Base-by-base conservation (phyloP, 352 stramenopile genomes). In the Phytophthora capsici region DNA sequence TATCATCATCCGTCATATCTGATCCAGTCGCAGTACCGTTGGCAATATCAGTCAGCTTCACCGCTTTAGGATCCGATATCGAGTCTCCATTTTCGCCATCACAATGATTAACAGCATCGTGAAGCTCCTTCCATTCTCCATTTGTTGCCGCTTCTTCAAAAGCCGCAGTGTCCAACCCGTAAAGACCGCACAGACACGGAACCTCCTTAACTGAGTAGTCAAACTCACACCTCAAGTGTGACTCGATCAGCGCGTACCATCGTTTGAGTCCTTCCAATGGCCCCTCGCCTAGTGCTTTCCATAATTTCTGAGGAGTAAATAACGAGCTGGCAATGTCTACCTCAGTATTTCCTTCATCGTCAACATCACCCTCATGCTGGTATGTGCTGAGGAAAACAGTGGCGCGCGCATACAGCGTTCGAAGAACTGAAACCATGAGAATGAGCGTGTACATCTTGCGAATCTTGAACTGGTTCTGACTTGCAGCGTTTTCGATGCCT, bases 381-480 rank as follows among this genome's bases (percentile, higher is more conserved):
- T 74, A 87, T 2, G 60, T 80, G 23, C 73, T 72, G 2, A 93
- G 62, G 32, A 91, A 88, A 25, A 84, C 66, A 50, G 83, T 83
- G 12, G 78, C 86, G 36, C 77, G 73, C 5, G 82, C 86, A 58
- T 92, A 88, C 14, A 92, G 57, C 6, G 86, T 93, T 4, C 86
- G 80, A 14, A 95, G 67, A 16, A 95, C 77, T 4, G 86, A 91
- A 14, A 93, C 85, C 78, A 95, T 89, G 2, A 93, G 64, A 61
- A 95, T 91, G 0, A 91, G 59, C 23, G 81, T 86, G 72, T 95
- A 95, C 82, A 95, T 90, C 67, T 90, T 89, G 36, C 83, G 84
- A 44, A 90, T 73, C 52, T 91, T 89, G 36, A 72, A 73, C 38
- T 83, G 71, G 43, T 84, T 80, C 12, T 59, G 66, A 26, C 43